Percentiles rank a stretch among this genome's conserved stretches.
phyloP scores from a whole-genome alignment of 768 basidiomycete genomes.

The Tylopilus balloui region DNA sequence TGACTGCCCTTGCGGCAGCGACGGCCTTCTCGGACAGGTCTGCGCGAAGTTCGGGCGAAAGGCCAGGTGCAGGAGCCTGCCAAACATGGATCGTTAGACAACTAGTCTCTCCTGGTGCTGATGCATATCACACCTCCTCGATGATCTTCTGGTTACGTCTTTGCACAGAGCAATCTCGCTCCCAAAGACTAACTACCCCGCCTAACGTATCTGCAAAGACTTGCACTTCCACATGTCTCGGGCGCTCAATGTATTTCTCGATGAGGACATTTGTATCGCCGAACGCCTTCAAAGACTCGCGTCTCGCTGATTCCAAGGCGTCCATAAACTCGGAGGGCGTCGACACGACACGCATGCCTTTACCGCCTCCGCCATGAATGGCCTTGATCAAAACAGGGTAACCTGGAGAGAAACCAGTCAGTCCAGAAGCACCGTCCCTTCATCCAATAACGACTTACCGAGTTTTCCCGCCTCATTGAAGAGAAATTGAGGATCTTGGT shows the following conservation, averaged over 20 bases:
- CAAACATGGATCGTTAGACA: not conserved
- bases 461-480: conserved; percentile 66
- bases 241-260: conserved; percentile 83
- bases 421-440: not conserved
- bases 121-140: conserved; percentile 55
- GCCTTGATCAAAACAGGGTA: conserved; percentile 95
- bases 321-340: conserved; percentile 69
- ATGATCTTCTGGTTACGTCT: conserved; percentile 94
- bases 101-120: not conserved
- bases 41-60: conserved; percentile 71
- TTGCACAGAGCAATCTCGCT: conserved; percentile 90
- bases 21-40: conserved; percentile 85
- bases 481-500: conserved; percentile 73
- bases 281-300: conserved; percentile 85
- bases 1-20: conserved; percentile 88
- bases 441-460: conserved; percentile 36
- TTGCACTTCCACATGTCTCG: conserved; percentile 92
- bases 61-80: conserved; percentile 87
- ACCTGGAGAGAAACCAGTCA: conserved; percentile 37
- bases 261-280: conserved; percentile 83
- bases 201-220: conserved; percentile 84
- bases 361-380: conserved; percentile 93
- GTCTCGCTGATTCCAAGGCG: conserved; percentile 79
- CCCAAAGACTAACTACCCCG: conserved; percentile 91
- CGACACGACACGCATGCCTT: conserved; percentile 86